Percentiles rank a stretch among this genome's conserved stretches.
Evolutionary conservation across 129 eudicot genomes (phyloP).

Genomic region (Flaveria brownii): DNA sequence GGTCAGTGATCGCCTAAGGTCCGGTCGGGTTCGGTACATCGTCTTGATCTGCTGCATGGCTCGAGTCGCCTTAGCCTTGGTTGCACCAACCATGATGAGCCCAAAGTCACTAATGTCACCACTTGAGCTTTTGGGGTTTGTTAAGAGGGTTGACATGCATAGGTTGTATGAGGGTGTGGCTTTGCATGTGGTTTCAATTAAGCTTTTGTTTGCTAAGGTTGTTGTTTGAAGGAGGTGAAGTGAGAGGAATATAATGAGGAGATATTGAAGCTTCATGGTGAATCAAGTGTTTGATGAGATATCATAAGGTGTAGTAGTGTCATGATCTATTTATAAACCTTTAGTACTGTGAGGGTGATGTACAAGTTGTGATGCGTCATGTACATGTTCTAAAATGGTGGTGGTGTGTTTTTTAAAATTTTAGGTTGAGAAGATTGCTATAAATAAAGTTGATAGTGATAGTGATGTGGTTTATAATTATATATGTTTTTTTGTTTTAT

Average conservation of each 20-base stretch:
- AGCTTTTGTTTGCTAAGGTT: constrained; percentile 27
- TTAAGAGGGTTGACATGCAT: constrained; percentile 48
- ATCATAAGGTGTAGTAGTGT: constrained; percentile 25
- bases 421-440: background rate
- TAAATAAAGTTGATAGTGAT: background rate
- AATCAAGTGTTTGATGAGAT: constrained; percentile 10
- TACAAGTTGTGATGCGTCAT: constrained; percentile 13
- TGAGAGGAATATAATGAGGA: constrained; percentile 20
- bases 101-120: constrained; percentile 48
- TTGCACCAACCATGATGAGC: constrained; percentile 53
- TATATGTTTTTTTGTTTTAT: too few relatives aligned
- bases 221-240: constrained; percentile 26
- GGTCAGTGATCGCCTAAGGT: constrained; percentile 28
- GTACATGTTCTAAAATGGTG: background rate
- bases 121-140: constrained; percentile 44
- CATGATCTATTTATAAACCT: constrained; percentile 29
- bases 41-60: constrained; percentile 38
- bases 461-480: background rate
- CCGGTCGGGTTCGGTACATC: constrained; percentile 29
- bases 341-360: background rate
- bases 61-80: constrained; percentile 34
- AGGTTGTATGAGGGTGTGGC: constrained; percentile 50
- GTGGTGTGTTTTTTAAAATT: background rate
- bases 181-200: constrained; percentile 51
- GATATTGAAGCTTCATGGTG: constrained; percentile 21